Conservation (phyloP, 352 stramenopile species). For the Phytophthora foliorum region DNA sequence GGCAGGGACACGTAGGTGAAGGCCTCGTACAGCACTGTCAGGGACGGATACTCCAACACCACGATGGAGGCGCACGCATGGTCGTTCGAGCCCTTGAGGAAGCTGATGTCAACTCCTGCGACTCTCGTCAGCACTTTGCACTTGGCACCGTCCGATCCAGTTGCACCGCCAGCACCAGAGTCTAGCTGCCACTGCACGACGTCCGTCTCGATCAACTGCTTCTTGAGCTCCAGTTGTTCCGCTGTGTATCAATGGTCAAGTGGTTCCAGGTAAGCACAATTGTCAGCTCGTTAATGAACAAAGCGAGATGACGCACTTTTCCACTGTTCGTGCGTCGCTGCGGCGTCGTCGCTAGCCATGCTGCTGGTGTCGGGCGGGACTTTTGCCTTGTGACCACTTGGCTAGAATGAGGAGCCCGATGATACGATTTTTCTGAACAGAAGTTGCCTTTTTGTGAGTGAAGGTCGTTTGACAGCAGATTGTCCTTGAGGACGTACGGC, state of each 20-base stretch:
- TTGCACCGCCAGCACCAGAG: not conserved
- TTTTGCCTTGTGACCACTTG: not conserved
- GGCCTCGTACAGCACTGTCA: conserved; percentile 79
- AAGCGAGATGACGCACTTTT: conserved; percentile 29
- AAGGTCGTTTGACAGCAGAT: not conserved
- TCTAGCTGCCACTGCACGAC: conserved; percentile 52
- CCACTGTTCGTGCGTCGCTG: conserved; percentile 30
- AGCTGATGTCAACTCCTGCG: conserved; percentile 88
- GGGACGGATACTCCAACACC: conserved; percentile 74
- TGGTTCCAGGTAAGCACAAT: conserved; percentile 8
- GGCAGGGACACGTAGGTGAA: conserved; percentile 88
- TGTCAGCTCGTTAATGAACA: not conserved
- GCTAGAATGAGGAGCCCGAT: conserved; percentile 10
- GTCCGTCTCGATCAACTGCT: conserved; percentile 56
- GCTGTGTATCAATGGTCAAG: conserved; percentile 28
- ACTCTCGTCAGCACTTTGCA: conserved; percentile 47
- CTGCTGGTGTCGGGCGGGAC: not conserved
- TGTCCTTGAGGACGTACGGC: not conserved
- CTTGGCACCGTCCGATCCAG: conserved; percentile 5
- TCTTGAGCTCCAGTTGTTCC: conserved; percentile 72
- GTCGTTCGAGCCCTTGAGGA: conserved; percentile 81
- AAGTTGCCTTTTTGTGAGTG: conserved; percentile 21
- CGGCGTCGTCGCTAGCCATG: conserved; percentile 24
- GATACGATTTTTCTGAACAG: conserved; percentile 11
- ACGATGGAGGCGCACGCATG: conserved; percentile 87